phyloP scores from a whole-genome alignment of 768 basidiomycete species.

The Mycena maculata region DNA sequence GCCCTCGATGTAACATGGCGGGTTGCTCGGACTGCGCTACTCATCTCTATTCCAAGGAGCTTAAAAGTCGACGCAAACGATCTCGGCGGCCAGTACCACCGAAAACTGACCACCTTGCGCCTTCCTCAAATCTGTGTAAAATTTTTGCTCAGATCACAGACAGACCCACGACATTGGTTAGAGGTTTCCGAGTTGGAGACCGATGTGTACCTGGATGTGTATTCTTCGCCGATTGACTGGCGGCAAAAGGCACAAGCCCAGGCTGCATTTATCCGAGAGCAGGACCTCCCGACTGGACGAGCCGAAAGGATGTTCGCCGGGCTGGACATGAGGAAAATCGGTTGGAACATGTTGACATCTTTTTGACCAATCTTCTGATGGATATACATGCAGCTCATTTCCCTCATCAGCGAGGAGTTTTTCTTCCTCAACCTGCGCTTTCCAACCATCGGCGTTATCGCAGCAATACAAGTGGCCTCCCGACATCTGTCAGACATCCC shows the following conservation, averaged over 20 bases:
- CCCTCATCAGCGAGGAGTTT: conserved; percentile 63
- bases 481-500: conserved; percentile 39
- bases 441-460: conserved; percentile 33
- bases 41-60: conserved; percentile 68
- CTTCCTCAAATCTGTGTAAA: conserved; percentile 64
- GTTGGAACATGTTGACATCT: conserved; percentile 25
- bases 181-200: conserved; percentile 67
- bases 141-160: conserved; percentile 58
- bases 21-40: conserved; percentile 63
- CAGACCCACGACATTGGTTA: conserved; percentile 66
- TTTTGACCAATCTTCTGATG: background rate
- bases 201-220: conserved; percentile 76
- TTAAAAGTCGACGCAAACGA: conserved; percentile 80
- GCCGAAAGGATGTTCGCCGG: conserved; percentile 63
- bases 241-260: conserved; percentile 63
- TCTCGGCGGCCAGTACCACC: conserved; percentile 73
- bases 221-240: conserved; percentile 72
- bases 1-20: conserved; percentile 67
- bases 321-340: conserved; percentile 23
- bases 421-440: conserved; percentile 54
- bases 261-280: conserved; percentile 70
- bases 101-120: conserved; percentile 70
- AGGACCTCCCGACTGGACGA: conserved; percentile 79
- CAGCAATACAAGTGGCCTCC: background rate
- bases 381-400: conserved; percentile 32